Evolutionary conservation across 2,329 filamentous ascomycete genomes (phyloP).

Genomic region (Purpureocillium takamizusanense): DNA sequence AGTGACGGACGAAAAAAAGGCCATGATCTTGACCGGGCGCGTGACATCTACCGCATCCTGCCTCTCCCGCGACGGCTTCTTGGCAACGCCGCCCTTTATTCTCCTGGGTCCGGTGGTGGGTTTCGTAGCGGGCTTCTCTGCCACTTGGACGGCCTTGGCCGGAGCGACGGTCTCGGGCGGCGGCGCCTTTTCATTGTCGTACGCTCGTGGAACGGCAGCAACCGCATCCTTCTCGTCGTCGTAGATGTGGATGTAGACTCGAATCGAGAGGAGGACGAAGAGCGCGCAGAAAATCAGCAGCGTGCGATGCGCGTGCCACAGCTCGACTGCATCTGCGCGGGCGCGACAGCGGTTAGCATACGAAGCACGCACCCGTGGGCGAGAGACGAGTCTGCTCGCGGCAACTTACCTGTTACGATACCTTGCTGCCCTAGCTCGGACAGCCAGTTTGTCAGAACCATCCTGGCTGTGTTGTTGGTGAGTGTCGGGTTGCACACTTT

Average conservation of each 20-base stretch:
- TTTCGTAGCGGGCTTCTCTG: slow-evolving; percentile 19
- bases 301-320: slow-evolving; percentile 39
- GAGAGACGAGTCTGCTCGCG: no score
- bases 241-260: slow-evolving; percentile 32
- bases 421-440: background rate
- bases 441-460: background rate
- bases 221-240: slow-evolving; percentile 24
- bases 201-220: slow-evolving; percentile 27
- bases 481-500: background rate
- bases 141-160: slow-evolving; percentile 6
- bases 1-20: slow-evolving; percentile 88
- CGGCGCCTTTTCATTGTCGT: slow-evolving; percentile 12
- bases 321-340: slow-evolving; percentile 24
- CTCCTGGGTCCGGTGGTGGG: slow-evolving; percentile 35
- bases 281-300: slow-evolving; percentile 31
- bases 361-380: no score
- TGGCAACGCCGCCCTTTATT: slow-evolving; percentile 35
- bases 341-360: no score
- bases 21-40: slow-evolving; percentile 56
- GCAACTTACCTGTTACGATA: background rate
- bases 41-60: slow-evolving; percentile 19
- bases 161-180: slow-evolving; percentile 4
- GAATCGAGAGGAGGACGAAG: slow-evolving; percentile 25
- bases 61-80: slow-evolving; percentile 16
- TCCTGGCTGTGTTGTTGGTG: background rate